A percentile compares a stretch with the other conserved stretches of the same genome.
Evolutionary conservation across 106 monocot species (phyloP).

Genomic region (Dactylorhiza incarnata): DNA sequence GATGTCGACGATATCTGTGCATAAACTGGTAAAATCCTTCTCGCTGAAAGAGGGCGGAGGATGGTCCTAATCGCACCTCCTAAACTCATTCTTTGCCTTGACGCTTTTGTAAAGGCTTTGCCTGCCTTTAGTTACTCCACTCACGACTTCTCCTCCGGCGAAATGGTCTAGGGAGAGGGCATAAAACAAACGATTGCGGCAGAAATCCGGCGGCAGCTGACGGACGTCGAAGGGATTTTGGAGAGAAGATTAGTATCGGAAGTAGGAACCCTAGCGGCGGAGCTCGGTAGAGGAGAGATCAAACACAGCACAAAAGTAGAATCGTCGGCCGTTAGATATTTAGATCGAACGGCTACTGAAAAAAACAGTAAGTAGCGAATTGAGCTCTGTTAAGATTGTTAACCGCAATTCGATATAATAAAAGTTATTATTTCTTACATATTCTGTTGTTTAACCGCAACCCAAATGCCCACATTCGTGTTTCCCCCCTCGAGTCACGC

Average conservation of each 20-base stretch:
- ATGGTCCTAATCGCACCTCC: slow-evolving; percentile 3
- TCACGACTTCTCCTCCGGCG: background rate
- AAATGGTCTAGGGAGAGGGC: background rate
- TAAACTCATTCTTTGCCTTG: slow-evolving; percentile 4
- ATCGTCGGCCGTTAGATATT: too few relatives aligned
- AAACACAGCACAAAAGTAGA: too few relatives aligned
- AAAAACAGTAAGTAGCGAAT: too few relatives aligned
- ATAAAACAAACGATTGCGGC: background rate
- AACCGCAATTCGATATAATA: too few relatives aligned
- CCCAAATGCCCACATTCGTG: too few relatives aligned
- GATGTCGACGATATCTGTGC: background rate
- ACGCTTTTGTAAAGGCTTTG: background rate
- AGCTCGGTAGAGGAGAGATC: too few relatives aligned
- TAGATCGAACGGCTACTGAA: too few relatives aligned
- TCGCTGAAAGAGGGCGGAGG: slow-evolving; percentile 5
- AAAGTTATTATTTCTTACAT: too few relatives aligned
- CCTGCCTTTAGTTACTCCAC: background rate
- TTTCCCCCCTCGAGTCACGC: too few relatives aligned
- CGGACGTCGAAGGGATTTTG: background rate
- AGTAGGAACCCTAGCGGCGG: too few relatives aligned
- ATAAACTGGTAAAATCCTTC: background rate
- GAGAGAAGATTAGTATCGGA: background rate
- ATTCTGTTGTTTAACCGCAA: too few relatives aligned
- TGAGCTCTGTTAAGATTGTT: too few relatives aligned
- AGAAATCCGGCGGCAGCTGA: background rate